Conservation (phyloP, 1,139 yeast species). For the Protomyces inundatus region DNA sequence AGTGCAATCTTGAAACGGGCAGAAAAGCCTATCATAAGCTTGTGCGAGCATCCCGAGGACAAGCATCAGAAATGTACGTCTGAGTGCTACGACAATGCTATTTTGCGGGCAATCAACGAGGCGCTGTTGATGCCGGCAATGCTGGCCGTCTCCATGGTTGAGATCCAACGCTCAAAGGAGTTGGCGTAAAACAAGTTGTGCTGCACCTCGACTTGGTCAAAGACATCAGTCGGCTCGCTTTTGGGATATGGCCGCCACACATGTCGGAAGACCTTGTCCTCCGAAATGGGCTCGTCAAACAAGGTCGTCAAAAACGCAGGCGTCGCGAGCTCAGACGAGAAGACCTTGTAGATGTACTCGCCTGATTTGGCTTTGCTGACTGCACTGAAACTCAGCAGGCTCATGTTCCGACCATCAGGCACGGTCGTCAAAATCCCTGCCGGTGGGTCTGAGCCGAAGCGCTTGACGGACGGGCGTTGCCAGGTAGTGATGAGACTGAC, state of each 20-base stretch:
- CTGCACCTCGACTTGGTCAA: constrained; percentile 35
- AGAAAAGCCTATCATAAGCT: neutral
- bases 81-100: neutral
- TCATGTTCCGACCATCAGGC: constrained; percentile 31
- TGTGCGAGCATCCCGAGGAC: neutral
- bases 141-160: constrained; percentile 51
- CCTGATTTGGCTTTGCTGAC: constrained; percentile 35
- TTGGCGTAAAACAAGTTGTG: constrained; percentile 43
- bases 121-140: constrained; percentile 46
- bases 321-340: constrained; percentile 37
- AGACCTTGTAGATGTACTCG: constrained; percentile 43
- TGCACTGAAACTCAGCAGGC: constrained; percentile 39
- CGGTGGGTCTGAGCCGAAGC: constrained; percentile 32
- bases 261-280: constrained; percentile 35
- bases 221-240: constrained; percentile 35
- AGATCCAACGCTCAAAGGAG: constrained; percentile 44
- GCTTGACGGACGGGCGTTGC: constrained; percentile 29
- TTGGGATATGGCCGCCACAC: constrained; percentile 44
- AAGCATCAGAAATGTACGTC: neutral
- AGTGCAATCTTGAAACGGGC: neutral
- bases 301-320: constrained; percentile 34
- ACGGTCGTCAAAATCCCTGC: constrained; percentile 37
- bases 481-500: constrained; percentile 37
- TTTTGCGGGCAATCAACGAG: constrained; percentile 27
- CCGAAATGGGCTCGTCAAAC: constrained; percentile 34